Evolutionary conservation across 306 rosid species (phyloP).

Genomic region (Oemleria cerasiformis): DNA sequence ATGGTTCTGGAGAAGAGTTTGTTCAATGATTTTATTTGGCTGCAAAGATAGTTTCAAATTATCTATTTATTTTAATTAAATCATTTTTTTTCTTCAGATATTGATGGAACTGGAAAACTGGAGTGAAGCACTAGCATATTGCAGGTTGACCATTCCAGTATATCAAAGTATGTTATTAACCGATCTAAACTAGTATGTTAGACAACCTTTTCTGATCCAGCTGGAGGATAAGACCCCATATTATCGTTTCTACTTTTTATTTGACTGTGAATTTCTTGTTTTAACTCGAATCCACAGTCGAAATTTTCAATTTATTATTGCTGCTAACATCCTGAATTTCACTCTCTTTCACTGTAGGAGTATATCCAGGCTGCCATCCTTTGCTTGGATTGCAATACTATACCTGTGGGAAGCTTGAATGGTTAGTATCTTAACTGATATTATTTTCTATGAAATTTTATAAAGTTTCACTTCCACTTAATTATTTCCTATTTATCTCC

Average conservation of each 20-base stretch:
- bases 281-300: constrained; percentile 11
- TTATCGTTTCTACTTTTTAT: too few species aligned
- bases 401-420: constrained; percentile 90
- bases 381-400: constrained; percentile 85
- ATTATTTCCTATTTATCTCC: too few species aligned
- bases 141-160: constrained; percentile 80
- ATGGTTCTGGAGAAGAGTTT: neutral
- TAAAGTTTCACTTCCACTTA: too few species aligned
- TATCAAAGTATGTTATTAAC: constrained; percentile 60
- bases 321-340: constrained; percentile 11
- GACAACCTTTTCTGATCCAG: too few species aligned
- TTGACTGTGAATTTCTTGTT: neutral
- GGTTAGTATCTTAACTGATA: constrained; percentile 49
- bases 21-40: neutral
- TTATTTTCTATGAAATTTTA: too few species aligned
- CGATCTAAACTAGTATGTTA: too few species aligned
- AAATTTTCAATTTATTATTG: constrained; percentile 6
- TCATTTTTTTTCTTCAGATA: constrained; percentile 45
- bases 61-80: neutral
- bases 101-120: constrained; percentile 79
- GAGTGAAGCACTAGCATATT: constrained; percentile 76
- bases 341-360: constrained; percentile 47
- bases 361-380: constrained; percentile 77
- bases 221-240: too few species aligned
- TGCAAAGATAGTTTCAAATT: neutral